Base-by-base conservation (phyloP, 1,284 basidiomycete species). In the Coriolopsis trogii region DNA sequence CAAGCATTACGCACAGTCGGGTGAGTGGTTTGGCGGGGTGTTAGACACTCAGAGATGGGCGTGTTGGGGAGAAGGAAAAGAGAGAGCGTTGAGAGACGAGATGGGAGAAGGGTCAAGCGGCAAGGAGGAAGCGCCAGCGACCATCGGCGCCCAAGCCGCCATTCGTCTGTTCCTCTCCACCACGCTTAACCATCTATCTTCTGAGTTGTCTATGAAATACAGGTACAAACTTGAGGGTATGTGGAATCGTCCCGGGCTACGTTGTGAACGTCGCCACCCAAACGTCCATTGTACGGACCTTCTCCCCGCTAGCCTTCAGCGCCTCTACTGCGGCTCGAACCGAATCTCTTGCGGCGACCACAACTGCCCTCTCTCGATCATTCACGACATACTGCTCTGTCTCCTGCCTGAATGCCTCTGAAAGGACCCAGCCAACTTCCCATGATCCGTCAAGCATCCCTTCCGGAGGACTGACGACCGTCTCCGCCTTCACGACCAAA, bases 381-480 rank as follows among this genome's bases (percentile, higher is more conserved):
- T 67, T 63, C 38, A 48, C 28, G 4, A 70, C 55, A n/a, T 42
- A 28, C 41, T 55, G 49, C 8, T 61, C 51, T 13, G 70, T 45
- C 21, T 65, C 51, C 30, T 58, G 41, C 34, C 43, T 46, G 42
- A 67, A 71, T 0, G 24, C 50, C 3, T 51, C 20, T 2, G 45
- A 45, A 31, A 64, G 20, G 7, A 67, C 71, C 20, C 41, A 60
- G 0, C 34, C 46, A 5, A 67, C 64, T 51, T 76, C 73, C 73
- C 73, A 76, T 37, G 50, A 37, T 15, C 70, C 75, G 41, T 77
- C 74, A 21, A 66, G 51, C 53, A 75, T 63, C 7, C 56, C 61
- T 3, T 59, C 57, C 4, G 60, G 65, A 0, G 72, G 67, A 4
- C 51, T 53, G 6, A 74, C 30, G 13, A 56, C 46, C 15, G 41